A percentile compares a stretch with the other conserved stretches of the same genome.
phyloP scores from a whole-genome alignment of 2,329 filamentous ascomycete genomes.

The Ceratocystis alfenasii region DNA sequence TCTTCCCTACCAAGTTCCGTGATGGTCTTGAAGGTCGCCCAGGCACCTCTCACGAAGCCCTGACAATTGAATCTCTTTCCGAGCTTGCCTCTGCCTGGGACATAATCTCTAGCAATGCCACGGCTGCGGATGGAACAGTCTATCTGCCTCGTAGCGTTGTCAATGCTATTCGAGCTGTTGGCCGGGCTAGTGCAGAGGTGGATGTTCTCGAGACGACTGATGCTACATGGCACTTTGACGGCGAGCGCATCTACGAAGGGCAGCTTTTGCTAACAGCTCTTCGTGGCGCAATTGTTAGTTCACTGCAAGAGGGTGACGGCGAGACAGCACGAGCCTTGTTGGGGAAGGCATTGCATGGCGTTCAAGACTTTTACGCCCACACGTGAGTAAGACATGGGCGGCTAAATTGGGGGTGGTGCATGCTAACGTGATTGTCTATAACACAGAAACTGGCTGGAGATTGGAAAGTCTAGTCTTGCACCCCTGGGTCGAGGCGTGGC shows the following conservation, averaged over 20 bases:
- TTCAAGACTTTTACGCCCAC: conserved; percentile 23
- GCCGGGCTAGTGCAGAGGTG: conserved; percentile 17
- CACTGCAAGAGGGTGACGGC: conserved; percentile 14
- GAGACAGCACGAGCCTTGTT: conserved; percentile 17
- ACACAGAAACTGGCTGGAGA: conserved; percentile 20
- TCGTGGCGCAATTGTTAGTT: conserved; percentile 15
- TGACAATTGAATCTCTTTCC: conserved; percentile 22
- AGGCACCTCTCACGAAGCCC: conserved; percentile 22
- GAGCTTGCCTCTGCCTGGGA: conserved; percentile 12
- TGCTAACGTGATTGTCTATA: neutral
- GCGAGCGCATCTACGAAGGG: conserved; percentile 18
- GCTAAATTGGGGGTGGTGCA: neutral
- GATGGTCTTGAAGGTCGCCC: conserved; percentile 21
- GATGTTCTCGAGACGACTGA: conserved; percentile 15
- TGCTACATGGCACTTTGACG: conserved; percentile 22
- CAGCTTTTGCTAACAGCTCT: conserved; percentile 16
- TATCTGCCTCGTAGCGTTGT: conserved; percentile 19
- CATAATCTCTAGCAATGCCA: conserved; percentile 2
- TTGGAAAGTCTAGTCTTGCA: conserved; percentile 16
- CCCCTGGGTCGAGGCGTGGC: conserved; percentile 16
- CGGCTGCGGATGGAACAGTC: neutral
- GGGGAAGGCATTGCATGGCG: conserved; percentile 22
- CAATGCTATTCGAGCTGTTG: conserved; percentile 20
- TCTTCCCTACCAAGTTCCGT: conserved; percentile 23
- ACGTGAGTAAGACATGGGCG: conserved; percentile 16